Conservation (phyloP, 106 monocot species). For the Triglochin maritima region DNA sequence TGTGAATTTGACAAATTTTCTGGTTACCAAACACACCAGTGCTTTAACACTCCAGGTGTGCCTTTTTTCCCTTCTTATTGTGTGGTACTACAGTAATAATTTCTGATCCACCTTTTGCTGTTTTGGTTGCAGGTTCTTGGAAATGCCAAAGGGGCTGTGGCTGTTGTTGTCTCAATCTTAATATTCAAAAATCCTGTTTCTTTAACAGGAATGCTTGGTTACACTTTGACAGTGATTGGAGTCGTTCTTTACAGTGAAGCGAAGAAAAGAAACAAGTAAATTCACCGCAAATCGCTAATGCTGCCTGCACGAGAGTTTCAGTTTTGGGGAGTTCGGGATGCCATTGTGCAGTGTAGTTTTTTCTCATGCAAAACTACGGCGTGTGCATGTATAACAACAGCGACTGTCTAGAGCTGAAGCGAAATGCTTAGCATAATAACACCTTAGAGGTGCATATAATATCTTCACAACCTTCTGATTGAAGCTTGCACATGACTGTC, state of each 20-base stretch:
- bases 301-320: no score
- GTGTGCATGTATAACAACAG: background rate
- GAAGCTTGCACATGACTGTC: no score
- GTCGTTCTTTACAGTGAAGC: conserved; percentile 70
- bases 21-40: conserved; percentile 90
- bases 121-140: conserved; percentile 52
- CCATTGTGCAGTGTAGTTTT: background rate
- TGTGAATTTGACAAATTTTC: conserved; percentile 91
- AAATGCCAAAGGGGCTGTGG: conserved; percentile 79
- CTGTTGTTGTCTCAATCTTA: conserved; percentile 64
- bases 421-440: background rate
- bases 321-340: background rate
- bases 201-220: conserved; percentile 66
- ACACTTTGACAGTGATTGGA: conserved; percentile 53
- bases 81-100: no score
- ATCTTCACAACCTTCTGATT: no score
- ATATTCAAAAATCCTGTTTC: conserved; percentile 76
- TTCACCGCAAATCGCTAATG: background rate
- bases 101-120: no score
- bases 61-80: background rate
- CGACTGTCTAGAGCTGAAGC: background rate
- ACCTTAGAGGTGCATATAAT: no score
- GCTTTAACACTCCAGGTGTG: conserved; percentile 82
- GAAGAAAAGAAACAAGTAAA: conserved; percentile 56
- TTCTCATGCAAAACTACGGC: background rate